Evolutionary conservation across 495 filamentous ascomycete species (phyloP), one percentile per base, ranked within the genome.

Genomic region (Tuber melanosporum): DNA sequence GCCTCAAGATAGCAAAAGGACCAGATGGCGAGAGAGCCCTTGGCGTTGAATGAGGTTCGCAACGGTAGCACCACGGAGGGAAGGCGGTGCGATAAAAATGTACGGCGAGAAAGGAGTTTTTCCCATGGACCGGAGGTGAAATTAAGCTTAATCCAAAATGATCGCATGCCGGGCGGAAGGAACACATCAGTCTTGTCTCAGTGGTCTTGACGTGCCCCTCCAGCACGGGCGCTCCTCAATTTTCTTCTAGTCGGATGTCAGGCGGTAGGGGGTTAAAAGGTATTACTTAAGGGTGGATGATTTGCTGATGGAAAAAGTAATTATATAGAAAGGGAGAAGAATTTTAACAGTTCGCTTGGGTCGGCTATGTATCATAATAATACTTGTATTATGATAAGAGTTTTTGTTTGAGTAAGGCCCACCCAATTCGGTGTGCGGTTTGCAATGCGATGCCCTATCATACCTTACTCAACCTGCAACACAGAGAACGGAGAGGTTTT

Each of bases 301-400:
- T 36, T 66, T 66, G 57, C 14, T 14, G 57, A 66, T 66, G 26
- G 57, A 66, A 66, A 66, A 66, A 66, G 57, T 26, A 66, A 66
- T 66, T 36, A 66, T 36, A 6, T 66, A 8, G 57, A 36, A 14
- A 66, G 1, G 17, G 26, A 17, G 9, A 52, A 52, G 8, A 20
- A 20, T 14, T n/a, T 36, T 19, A 66, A 36, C 26, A 36, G 57
- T 66, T 66, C 57, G 26, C 26, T 66, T 66, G 57, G 36, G 57
- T 66, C 57, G 57, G 57, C 57, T 66, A 8, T 66, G 57, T 36
- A 66, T 36, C 26, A 36, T 36, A 17, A 66, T 36, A 26, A 36
- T 36, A 17, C 39, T 39, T 39, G 39, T n/a, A 32, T 32, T 41
- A 5, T 41, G 39, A 41, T 41, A 66, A n/a, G 26, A 17, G 6